Base-by-base conservation (phyloP, 768 basidiomycete species). In the Calvatia gigantea region DNA sequence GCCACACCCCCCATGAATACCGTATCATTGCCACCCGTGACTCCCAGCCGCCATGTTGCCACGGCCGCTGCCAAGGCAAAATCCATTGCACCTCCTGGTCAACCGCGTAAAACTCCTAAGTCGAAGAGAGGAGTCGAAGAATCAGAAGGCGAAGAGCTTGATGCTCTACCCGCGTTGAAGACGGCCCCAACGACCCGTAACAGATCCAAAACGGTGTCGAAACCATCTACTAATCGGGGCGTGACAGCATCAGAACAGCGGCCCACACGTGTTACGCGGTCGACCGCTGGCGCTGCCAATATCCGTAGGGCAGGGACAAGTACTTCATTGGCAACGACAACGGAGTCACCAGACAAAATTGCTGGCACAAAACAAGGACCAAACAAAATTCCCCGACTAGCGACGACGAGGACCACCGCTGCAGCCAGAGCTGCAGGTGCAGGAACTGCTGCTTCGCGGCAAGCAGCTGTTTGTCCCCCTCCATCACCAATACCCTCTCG, bases 31-130 rank as follows among this genome's bases (percentile, higher is more conserved):
- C 88, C 86, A 5, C 90, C 90, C 12, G 87, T 93, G 29, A 94
- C 91, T 1, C 91, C 91, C 5, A 86, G 85, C 63, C 84, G 86
- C 56, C 87, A 91, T 61, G 77, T 91, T 54, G 84, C 82, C 6
- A 74, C 80, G 6, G 89, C 88, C 8, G 72, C 85, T 9, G 87
- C 87, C 8, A 85, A 83, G 57, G 87, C 90, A 0, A 80, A 79
- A 29, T 82, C 79, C 15, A 89, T 90, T 19, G 80, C 82, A 9
- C 87, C 91, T 17, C 90, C 88, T 7, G 89, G 87, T 17, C 92
- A 91, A 66, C 91, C 89, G 28, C 85, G 86, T 61, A 97, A 96
- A 75, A 94, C 93, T 0, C 94, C 94, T 0, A 79, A 83, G 51
- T 77, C 84, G 43, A 92, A 94, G 70, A 84, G 89, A 54, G 65